phyloP scores from a whole-genome alignment of 2,329 filamentous ascomycete species.

The Cytospora mali region DNA sequence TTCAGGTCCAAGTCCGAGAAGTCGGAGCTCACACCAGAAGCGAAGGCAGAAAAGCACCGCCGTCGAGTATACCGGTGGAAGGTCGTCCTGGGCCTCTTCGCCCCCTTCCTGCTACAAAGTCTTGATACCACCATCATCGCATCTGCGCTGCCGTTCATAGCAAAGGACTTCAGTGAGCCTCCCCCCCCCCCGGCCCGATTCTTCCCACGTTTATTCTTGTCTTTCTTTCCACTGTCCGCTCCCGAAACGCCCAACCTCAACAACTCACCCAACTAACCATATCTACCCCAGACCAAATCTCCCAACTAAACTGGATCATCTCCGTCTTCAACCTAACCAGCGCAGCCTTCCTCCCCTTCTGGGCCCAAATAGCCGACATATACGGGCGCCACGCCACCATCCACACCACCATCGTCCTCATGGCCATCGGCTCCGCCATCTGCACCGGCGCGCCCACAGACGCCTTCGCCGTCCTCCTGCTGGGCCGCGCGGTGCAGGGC shows the following conservation, averaged over 20 bases:
- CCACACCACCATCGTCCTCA: slow-evolving; percentile 57
- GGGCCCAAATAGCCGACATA: slow-evolving; percentile 65
- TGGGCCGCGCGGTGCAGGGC: slow-evolving; percentile 66
- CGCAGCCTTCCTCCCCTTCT: slow-evolving; percentile 68
- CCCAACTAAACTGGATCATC: slow-evolving; percentile 70
- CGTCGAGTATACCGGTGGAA: slow-evolving; percentile 55
- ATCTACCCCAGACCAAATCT: slow-evolving; percentile 50
- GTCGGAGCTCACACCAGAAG: slow-evolving; percentile 29
- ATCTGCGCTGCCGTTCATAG: slow-evolving; percentile 63
- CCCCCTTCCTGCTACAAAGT: slow-evolving; percentile 64
- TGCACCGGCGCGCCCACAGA: slow-evolving; percentile 59
- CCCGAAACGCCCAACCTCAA: no score
- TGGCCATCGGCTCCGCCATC: slow-evolving; percentile 62
- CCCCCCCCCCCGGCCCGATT: neutral
- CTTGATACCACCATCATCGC: slow-evolving; percentile 67
- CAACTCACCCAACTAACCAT: no score
- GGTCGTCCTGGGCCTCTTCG: slow-evolving; percentile 58
- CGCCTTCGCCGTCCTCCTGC: slow-evolving; percentile 60
- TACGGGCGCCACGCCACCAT: slow-evolving; percentile 64
- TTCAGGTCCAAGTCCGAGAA: slow-evolving; percentile 9
- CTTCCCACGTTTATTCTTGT: no score
- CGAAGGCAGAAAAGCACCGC: slow-evolving; percentile 39
- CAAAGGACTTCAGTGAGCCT: slow-evolving; percentile 61
- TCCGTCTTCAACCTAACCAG: slow-evolving; percentile 69
- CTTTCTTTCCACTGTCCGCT: neutral